Conservation (phyloP, 202 grass and related monocot species). For the Setaria viridis region DNA sequence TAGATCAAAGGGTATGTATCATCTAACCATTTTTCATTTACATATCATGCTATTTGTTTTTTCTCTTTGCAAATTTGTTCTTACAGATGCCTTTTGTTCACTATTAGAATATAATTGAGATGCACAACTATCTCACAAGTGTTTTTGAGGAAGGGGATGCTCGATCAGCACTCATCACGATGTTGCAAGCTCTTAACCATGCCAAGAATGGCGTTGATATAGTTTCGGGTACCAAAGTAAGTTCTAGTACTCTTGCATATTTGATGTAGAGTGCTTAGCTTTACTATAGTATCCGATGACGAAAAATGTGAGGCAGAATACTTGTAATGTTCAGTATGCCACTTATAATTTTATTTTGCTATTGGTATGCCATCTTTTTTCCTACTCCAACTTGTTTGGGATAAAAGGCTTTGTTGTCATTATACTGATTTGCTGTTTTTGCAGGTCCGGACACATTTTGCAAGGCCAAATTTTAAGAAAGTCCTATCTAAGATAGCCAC, state of each 20-base stretch:
- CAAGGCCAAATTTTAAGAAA: constrained; percentile 91
- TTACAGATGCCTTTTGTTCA: constrained; percentile 32
- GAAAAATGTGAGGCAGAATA: neutral
- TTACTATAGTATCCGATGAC: neutral
- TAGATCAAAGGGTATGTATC: constrained; percentile 83
- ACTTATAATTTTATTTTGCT: constrained; percentile 2
- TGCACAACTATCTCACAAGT: constrained; percentile 98
- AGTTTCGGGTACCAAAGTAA: constrained; percentile 91
- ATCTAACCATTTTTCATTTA: neutral
- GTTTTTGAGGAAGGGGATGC: constrained; percentile 97
- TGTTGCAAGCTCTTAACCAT: constrained; percentile 87
- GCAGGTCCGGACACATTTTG: constrained; percentile 93
- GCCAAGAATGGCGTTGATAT: constrained; percentile 93
- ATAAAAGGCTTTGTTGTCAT: neutral
- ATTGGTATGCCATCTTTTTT: constrained; percentile 29
- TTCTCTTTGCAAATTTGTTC: constrained; percentile 27
- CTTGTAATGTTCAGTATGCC: neutral
- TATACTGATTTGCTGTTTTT: constrained; percentile 37
- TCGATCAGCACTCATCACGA: constrained; percentile 89
- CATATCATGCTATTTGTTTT: constrained; percentile 18
- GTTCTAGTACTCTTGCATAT: constrained; percentile 16
- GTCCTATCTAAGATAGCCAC: constrained; percentile 84
- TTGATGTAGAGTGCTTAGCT: neutral
- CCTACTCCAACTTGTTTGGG: neutral
- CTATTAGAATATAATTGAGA: constrained; percentile 85